Percentiles rank a stretch among this genome's conserved stretches.
These are phyloP conservation scores for Blastosporella zonata DNA, from an alignment of 1,284 basidiomycete species.

Conservation along the genomic window DNA sequence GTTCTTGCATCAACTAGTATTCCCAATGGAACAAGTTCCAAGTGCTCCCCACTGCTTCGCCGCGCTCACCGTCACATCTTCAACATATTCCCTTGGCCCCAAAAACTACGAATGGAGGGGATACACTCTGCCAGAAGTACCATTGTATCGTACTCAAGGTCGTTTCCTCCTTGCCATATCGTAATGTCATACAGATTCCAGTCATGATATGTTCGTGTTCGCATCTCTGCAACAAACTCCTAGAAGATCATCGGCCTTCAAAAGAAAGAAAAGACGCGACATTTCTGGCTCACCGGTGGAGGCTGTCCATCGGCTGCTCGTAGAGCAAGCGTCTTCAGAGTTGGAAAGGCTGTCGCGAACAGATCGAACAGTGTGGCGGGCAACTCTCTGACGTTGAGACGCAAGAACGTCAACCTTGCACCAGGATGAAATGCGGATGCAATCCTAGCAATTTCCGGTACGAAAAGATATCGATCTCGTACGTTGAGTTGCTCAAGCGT, in stretches of 20 bases:
- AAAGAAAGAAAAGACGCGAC: background rate
- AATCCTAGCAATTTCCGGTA: slow-evolving; percentile 28
- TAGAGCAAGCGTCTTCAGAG: slow-evolving; percentile 29
- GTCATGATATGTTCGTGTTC: slow-evolving; percentile 24
- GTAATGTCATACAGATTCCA: slow-evolving; percentile 37
- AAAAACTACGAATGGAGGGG: slow-evolving; percentile 33
- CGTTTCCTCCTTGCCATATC: slow-evolving; percentile 35
- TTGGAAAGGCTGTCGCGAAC: slow-evolving; percentile 29
- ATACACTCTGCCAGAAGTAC: slow-evolving; percentile 27
- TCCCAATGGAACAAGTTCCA: too few species aligned
- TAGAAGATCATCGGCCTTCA: slow-evolving; percentile 3
- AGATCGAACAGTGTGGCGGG: slow-evolving; percentile 32
- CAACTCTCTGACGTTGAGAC: slow-evolving; percentile 33
- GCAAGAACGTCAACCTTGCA: slow-evolving; percentile 25
- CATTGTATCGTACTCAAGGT: slow-evolving; percentile 31
- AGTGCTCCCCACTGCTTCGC: too few species aligned
- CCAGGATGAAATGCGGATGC: slow-evolving; percentile 25
- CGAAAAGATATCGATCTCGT: slow-evolving; percentile 37
- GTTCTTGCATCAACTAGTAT: too few species aligned
- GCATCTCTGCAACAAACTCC: slow-evolving; percentile 20
- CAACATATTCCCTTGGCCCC: slow-evolving; percentile 27
- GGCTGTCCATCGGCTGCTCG: slow-evolving; percentile 22
- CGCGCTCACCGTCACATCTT: background rate
- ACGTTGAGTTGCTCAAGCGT: slow-evolving; percentile 34
- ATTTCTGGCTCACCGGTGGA: slow-evolving; percentile 6